Evolutionary conservation across 441 rosid genomes (phyloP).

Genomic region (Francoa sonchifolia): DNA sequence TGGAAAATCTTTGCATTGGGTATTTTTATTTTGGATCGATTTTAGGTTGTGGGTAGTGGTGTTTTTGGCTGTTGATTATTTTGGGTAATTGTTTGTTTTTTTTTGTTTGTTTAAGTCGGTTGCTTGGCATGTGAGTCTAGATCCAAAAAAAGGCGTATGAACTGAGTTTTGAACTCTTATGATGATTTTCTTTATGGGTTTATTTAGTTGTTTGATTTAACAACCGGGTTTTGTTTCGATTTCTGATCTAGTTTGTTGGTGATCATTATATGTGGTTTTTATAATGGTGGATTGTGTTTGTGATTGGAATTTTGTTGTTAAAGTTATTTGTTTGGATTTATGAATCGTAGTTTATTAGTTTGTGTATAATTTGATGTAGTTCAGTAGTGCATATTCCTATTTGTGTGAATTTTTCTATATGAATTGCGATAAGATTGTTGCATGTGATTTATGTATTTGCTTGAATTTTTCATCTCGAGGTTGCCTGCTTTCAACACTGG

Average conservation of each 20-base stretch:
- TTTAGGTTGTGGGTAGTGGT: constrained; percentile 20
- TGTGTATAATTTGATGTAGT: neutral
- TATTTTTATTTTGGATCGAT: constrained; percentile 16
- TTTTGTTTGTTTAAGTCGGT: constrained; percentile 8
- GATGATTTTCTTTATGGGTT: no score
- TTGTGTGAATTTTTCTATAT: neutral
- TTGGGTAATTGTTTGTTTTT: neutral
- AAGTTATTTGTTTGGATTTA: neutral
- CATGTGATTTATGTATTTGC: no score
- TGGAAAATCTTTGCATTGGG: constrained; percentile 3
- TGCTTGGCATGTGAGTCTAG: no score
- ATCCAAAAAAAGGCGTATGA: no score
- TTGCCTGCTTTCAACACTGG: no score
- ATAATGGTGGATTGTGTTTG: constrained; percentile 1
- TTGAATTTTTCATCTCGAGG: no score
- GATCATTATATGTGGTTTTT: neutral
- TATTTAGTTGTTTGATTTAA: neutral
- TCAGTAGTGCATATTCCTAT: neutral
- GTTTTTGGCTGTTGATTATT: constrained; percentile 15
- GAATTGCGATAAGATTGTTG: no score
- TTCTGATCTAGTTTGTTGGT: constrained; percentile 1
- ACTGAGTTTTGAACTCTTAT: no score
- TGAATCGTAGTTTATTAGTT: neutral
- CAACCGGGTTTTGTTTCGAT: neutral
- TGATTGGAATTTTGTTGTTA: constrained; percentile 11